These are phyloP conservation scores for Rhodamnia argentea DNA, from an alignment of 345 rosid genomes.

Conservation along the genomic window DNA sequence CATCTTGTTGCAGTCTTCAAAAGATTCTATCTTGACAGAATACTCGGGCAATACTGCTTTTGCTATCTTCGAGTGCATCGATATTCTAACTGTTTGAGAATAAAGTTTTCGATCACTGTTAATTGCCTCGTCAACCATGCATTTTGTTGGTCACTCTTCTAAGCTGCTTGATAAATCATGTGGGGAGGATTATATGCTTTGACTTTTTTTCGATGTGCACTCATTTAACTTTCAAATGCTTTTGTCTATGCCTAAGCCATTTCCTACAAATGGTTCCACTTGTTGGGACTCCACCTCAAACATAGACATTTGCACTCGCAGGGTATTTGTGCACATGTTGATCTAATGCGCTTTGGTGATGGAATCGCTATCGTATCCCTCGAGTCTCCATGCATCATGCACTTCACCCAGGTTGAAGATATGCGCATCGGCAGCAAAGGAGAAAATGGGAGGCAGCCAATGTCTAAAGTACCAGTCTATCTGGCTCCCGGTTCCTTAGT, in stretches of 20 bases:
- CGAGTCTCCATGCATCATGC: constrained; percentile 83
- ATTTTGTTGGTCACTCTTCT: not conserved
- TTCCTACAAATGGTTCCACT: not conserved
- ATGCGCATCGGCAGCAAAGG: not conserved
- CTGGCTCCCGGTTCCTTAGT: constrained; percentile 73
- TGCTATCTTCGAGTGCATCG: not conserved
- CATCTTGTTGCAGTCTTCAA: not conserved
- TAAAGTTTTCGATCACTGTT: not conserved
- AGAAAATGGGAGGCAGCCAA: not conserved
- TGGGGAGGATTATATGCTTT: not conserved
- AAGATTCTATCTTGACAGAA: not conserved
- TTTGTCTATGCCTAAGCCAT: not conserved
- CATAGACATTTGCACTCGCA: constrained; percentile 4
- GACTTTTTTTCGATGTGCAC: not conserved
- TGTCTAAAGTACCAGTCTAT: constrained; percentile 33
- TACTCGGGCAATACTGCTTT: not conserved
- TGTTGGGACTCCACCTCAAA: not conserved
- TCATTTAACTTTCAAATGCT: not conserved
- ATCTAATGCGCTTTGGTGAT: constrained; percentile 80
- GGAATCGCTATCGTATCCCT: constrained; percentile 82
- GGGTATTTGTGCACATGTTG: constrained; percentile 96
- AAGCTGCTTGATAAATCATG: not conserved
- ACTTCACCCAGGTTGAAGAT: constrained; percentile 24
- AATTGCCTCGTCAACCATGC: not conserved
- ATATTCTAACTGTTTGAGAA: not conserved